Evolutionary conservation across 768 basidiomycete species (phyloP).

Genomic region (Cytidiella melzeri): DNA sequence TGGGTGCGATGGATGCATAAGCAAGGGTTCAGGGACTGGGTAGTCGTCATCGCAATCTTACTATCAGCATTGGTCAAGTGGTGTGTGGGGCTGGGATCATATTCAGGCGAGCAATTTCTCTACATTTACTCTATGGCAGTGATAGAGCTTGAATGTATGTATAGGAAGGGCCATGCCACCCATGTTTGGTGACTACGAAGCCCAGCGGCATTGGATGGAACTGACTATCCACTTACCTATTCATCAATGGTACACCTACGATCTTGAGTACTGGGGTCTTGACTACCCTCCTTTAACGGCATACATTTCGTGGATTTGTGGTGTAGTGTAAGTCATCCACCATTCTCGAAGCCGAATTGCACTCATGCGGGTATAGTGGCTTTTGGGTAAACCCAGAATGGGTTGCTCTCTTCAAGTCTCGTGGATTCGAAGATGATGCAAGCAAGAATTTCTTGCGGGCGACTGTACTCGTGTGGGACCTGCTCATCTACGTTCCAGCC

Average conservation of each 20-base stretch:
- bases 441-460: conserved; percentile 78
- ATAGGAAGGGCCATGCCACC: conserved; percentile 67
- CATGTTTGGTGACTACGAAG: conserved; percentile 90
- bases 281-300: conserved; percentile 95
- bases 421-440: conserved; percentile 61
- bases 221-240: conserved; percentile 72
- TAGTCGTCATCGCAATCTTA: conserved; percentile 50
- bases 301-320: conserved; percentile 82
- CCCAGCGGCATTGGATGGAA: conserved; percentile 96
- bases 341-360: background rate
- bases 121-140: background rate
- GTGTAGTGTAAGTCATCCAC: conserved; percentile 52
- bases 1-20: conserved; percentile 83
- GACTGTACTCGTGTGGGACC: conserved; percentile 65
- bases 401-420: conserved; percentile 65
- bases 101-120: conserved; percentile 59
- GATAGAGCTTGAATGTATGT: background rate
- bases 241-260: conserved; percentile 81
- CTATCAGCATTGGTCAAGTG: conserved; percentile 56
- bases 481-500: conserved; percentile 70
- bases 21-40: conserved; percentile 50
- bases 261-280: conserved; percentile 87
- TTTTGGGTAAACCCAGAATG: conserved; percentile 48
- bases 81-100: conserved; percentile 67
- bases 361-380: conserved; percentile 36